These are phyloP conservation scores for Lachnellula occidentalis DNA, from an alignment of 2,329 filamentous ascomycete genomes.

Conservation along the genomic window DNA sequence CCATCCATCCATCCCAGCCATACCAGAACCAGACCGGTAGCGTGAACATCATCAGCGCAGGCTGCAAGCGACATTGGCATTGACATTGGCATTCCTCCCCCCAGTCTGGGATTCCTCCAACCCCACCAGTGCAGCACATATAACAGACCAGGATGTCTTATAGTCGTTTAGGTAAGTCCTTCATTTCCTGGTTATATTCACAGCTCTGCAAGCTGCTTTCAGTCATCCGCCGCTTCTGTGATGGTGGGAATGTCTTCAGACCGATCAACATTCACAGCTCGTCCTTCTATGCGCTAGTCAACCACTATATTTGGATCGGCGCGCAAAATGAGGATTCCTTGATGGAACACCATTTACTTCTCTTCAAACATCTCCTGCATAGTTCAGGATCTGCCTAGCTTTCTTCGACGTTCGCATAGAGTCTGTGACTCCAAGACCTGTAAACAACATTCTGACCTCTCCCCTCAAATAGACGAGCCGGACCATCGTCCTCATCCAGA, in stretches of 20 bases:
- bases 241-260: slow-evolving; percentile 7
- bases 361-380: slow-evolving; percentile 18
- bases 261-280: background rate
- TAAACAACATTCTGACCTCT: slow-evolving; percentile 19
- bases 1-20: too few relatives aligned
- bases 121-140: background rate
- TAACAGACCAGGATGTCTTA: slow-evolving; percentile 53
- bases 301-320: slow-evolving; percentile 6
- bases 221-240: background rate
- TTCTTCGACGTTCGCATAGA: slow-evolving; percentile 4
- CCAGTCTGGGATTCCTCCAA: slow-evolving; percentile 3
- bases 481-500: slow-evolving; percentile 37
- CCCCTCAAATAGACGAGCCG: slow-evolving; percentile 18
- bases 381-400: slow-evolving; percentile 18
- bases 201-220: slow-evolving; percentile 2
- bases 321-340: slow-evolving; percentile 15
- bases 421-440: slow-evolving; percentile 12
- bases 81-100: slow-evolving; percentile 4
- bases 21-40: too few relatives aligned
- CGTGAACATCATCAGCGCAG: background rate
- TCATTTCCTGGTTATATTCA: slow-evolving; percentile 13
- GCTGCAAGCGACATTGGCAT: background rate
- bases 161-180: slow-evolving; percentile 64
- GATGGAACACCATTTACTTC: slow-evolving; percentile 5
- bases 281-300: background rate